Conservation (phyloP, 208 protist genomes). For the Willaertia magna region DNA sequence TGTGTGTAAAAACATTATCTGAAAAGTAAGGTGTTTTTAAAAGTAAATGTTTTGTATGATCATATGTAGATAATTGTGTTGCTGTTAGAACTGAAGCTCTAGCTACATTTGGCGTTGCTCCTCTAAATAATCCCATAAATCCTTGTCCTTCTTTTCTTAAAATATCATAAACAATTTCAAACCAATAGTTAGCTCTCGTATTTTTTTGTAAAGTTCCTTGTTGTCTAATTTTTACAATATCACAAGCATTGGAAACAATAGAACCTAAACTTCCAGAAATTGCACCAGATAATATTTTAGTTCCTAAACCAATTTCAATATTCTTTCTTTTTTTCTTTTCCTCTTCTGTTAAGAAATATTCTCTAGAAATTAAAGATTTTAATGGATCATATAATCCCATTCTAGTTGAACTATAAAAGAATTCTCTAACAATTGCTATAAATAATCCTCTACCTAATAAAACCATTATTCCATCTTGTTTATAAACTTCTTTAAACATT, state of each 20-base stretch:
- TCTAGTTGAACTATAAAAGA: background rate
- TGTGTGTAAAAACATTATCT: background rate
- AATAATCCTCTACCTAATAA: background rate
- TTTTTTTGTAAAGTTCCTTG: background rate
- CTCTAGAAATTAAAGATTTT: background rate
- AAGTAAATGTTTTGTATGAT: slow-evolving; percentile 9
- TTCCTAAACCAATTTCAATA: background rate
- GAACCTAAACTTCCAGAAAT: background rate
- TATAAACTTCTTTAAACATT: background rate
- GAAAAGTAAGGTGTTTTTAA: background rate
- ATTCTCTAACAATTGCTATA: background rate
- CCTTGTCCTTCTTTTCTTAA: background rate
- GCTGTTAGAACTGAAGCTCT: slow-evolving; percentile 17
- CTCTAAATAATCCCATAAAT: slow-evolving; percentile 6
- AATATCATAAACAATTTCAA: background rate
- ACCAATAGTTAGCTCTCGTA: background rate
- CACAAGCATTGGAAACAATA: background rate
- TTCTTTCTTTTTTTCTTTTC: no score
- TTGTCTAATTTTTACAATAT: slow-evolving; percentile 12
- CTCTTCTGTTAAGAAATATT: background rate
- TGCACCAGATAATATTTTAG: slow-evolving; percentile 5
- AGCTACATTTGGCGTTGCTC: slow-evolving; percentile 2
- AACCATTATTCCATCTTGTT: background rate
- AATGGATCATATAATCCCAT: slow-evolving; percentile 12
- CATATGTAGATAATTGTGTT: slow-evolving; percentile 19